These are phyloP conservation scores for Poa annua DNA, from an alignment of 176 grass and related monocot genomes.

Conservation along the genomic window DNA sequence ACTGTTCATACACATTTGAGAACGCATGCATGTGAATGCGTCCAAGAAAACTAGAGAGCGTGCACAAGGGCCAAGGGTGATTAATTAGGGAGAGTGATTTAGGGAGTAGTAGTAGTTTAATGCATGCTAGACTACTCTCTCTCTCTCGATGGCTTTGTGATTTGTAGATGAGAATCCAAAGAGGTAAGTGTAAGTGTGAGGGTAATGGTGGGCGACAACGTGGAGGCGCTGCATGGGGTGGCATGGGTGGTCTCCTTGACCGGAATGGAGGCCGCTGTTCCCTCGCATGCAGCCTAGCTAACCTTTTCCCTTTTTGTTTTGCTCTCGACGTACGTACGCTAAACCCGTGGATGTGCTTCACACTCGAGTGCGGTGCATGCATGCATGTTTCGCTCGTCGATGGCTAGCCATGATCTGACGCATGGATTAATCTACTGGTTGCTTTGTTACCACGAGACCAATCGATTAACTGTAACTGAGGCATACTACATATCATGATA, in stretches of 20 bases:
- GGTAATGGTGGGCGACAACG: slow-evolving; percentile 64
- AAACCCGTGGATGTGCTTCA: slow-evolving; percentile 37
- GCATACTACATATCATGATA: too few relatives aligned
- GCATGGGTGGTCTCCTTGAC: slow-evolving; percentile 70
- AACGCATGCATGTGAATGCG: slow-evolving; percentile 37
- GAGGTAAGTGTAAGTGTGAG: neutral
- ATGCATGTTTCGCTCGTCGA: neutral
- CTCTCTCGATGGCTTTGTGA: too few relatives aligned
- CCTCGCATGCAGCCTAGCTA: slow-evolving; percentile 45
- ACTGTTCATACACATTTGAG: slow-evolving; percentile 26
- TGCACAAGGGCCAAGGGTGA: slow-evolving; percentile 60
- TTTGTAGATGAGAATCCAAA: slow-evolving; percentile 37
- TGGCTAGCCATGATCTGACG: neutral
- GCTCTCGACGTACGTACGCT: slow-evolving; percentile 39
- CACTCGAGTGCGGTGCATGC: neutral
- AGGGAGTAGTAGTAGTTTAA: slow-evolving; percentile 49
- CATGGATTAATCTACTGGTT: neutral
- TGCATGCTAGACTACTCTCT: too few relatives aligned
- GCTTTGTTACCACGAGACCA: neutral
- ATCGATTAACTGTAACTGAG: neutral
- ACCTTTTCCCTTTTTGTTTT: slow-evolving; percentile 40
- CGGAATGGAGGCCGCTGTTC: slow-evolving; percentile 50
- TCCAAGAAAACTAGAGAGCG: slow-evolving; percentile 43
- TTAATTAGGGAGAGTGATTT: slow-evolving; percentile 58
- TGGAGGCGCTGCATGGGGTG: slow-evolving; percentile 56